Evolutionary conservation across 768 basidiomycete genomes (phyloP), one percentile per base, ranked within the genome.

Genomic region (Tricholoma hemisulphureum): DNA sequence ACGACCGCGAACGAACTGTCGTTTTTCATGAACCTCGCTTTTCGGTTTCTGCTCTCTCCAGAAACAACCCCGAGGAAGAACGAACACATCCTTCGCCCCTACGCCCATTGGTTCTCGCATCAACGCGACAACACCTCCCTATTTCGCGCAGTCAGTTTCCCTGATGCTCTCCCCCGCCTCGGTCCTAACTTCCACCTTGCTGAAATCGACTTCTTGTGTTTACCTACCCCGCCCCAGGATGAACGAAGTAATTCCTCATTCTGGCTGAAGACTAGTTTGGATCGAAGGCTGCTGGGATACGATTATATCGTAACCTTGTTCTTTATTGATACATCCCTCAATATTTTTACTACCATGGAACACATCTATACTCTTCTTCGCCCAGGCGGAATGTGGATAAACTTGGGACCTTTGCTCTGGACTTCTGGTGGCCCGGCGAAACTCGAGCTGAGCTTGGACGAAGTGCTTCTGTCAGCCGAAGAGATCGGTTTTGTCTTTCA

Each of bases 61-160:
- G 70, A 74, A 5, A 69, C 73, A 5, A 83, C 85, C 0, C 67
- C 71, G 1, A 34, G 55, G 6, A 48, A 66, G 1, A 66, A 83
- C 50, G 75, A 86, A 64, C 85, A 88, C 67, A 68, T 63, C 8
- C 56, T 89, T 6, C 78, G 80, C 41, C 88, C 88, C 0, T 88
- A 82, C 63, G 75, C 83, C 0, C 82, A 87, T 61, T 86, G 84
- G 82, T 88, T 86, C 69, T 88, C 87, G 16, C 87, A 90, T 65
- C 85, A 88, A 62, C 77, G 80, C 11, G 74, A 73, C 23, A 75
- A 74, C 13, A 74, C 74, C 13, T 67, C 77, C 10, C 66, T 85
- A 2, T 84, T 88, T 65, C 82, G 86, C 16, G 29, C 66, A 3
- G 72, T 88, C 51, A 58, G 65, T 0, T 86, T 89, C 62, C 88